Percentiles rank a stretch among this genome's conserved stretches.
phyloP scores from a whole-genome alignment of 176 grass and related monocot species.

The barley (Hordeum vulgare) region MorexV3_pseudomolecules_assembly NC_058521.1:4825248-4825747 shows the following conservation, averaged over 20 bases:
- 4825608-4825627: too few relatives aligned
- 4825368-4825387: background rate
- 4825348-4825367: conserved; percentile 7
- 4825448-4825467: background rate
- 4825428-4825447: background rate
- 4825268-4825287: background rate
- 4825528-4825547: background rate
- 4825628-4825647: background rate
- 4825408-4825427: background rate
- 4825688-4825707: too few relatives aligned
- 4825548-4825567: background rate
- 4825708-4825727: too few relatives aligned
- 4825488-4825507: conserved; percentile 18
- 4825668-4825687: too few relatives aligned
- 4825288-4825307: background rate
- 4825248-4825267: background rate
- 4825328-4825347: conserved; percentile 10
- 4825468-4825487: background rate
- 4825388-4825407: background rate
- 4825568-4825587: background rate
- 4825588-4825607: too few relatives aligned
- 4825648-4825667: too few relatives aligned
- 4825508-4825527: conserved; percentile 15
- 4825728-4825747: too few relatives aligned
- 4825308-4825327: background rate